A percentile compares a stretch with the other conserved stretches of the same genome.
These are phyloP conservation scores for Strobilomyces dryophilus DNA, from an alignment of 768 basidiomycete genomes.

Conservation along the genomic window DNA sequence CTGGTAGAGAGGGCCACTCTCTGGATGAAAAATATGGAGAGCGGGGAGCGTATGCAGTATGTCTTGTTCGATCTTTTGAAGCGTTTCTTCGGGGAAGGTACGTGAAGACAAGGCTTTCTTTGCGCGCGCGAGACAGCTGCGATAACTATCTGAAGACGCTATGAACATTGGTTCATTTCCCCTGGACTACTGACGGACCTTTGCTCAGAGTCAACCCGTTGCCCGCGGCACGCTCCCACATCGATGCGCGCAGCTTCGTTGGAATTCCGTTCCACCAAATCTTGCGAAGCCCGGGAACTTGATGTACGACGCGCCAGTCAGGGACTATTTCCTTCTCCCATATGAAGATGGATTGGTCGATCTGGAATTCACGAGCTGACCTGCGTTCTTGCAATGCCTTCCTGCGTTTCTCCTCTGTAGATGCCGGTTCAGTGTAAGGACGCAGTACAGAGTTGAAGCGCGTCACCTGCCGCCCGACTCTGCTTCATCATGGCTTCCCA, in stretches of 20 bases:
- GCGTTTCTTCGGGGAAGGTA: conserved; percentile 59
- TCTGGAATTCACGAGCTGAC: conserved; percentile 55
- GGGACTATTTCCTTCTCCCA: conserved; percentile 83
- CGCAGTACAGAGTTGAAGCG: not conserved
- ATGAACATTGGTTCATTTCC: conserved; percentile 3
- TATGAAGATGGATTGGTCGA: conserved; percentile 63
- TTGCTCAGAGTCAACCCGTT: conserved; percentile 79
- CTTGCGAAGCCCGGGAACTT: conserved; percentile 58
- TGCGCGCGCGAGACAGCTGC: conserved; percentile 67
- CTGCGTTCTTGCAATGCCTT: conserved; percentile 61
- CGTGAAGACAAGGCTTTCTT: conserved; percentile 63
- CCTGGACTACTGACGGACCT: conserved; percentile 41
- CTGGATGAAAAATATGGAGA: conserved; percentile 74
- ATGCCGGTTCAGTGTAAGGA: conserved; percentile 3
- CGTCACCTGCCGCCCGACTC: conserved; percentile 66
- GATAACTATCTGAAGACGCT: conserved; percentile 52
- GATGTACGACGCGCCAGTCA: conserved; percentile 75
- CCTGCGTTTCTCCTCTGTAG: conserved; percentile 65
- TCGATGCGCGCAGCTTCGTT: conserved; percentile 65
- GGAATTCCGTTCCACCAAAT: conserved; percentile 92
- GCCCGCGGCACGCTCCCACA: conserved; percentile 87
- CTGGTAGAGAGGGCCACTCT: conserved; percentile 72
- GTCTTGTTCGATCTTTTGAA: conserved; percentile 69
- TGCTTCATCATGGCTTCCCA: conserved; percentile 88
- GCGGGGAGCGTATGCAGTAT: conserved; percentile 69